Conservation (phyloP, 495 filamentous ascomycete species). For the Aeminium ludgeri region DNA sequence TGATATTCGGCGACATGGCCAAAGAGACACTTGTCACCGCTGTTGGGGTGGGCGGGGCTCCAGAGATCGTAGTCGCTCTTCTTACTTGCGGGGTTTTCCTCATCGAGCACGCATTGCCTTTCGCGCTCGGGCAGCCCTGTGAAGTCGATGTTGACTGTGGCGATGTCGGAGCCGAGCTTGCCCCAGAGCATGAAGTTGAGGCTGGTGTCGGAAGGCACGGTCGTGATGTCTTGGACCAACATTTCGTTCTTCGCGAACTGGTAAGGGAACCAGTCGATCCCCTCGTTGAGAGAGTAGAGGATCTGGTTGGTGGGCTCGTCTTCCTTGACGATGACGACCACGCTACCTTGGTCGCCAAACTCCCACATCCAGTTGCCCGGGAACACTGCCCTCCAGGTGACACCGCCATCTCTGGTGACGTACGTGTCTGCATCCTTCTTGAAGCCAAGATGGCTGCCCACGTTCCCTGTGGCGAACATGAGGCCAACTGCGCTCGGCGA, state of each 20-base stretch:
- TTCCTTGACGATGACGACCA: constrained; percentile 67
- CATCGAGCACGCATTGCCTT: constrained; percentile 49
- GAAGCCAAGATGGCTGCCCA: constrained; percentile 48
- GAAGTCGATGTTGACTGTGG: constrained; percentile 76
- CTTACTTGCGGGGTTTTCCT: constrained; percentile 35
- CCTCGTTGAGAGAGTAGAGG: constrained; percentile 65
- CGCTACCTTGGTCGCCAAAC: constrained; percentile 81
- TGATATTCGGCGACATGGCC: constrained; percentile 81
- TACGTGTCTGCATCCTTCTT: constrained; percentile 63
- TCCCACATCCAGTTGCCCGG: constrained; percentile 84
- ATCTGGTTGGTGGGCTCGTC: constrained; percentile 46
- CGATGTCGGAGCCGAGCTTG: constrained; percentile 33
- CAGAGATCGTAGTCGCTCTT: constrained; percentile 71
- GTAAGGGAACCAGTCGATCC: constrained; percentile 56
- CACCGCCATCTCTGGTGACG: constrained; percentile 73
- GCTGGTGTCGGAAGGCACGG: constrained; percentile 73
- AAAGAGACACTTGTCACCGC: constrained; percentile 69
- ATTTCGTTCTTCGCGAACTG: constrained; percentile 55
- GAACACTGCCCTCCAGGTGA: constrained; percentile 68
- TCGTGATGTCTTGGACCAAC: constrained; percentile 59
- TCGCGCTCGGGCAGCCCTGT: constrained; percentile 46
- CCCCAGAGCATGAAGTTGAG: constrained; percentile 86
- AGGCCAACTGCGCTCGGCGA: constrained; percentile 78
- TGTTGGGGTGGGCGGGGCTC: constrained; percentile 61
- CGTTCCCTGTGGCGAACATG: constrained; percentile 83